Conservation (phyloP, 2,329 filamentous ascomycete genomes). For the Ophiostoma novo-ulmi region DNA sequence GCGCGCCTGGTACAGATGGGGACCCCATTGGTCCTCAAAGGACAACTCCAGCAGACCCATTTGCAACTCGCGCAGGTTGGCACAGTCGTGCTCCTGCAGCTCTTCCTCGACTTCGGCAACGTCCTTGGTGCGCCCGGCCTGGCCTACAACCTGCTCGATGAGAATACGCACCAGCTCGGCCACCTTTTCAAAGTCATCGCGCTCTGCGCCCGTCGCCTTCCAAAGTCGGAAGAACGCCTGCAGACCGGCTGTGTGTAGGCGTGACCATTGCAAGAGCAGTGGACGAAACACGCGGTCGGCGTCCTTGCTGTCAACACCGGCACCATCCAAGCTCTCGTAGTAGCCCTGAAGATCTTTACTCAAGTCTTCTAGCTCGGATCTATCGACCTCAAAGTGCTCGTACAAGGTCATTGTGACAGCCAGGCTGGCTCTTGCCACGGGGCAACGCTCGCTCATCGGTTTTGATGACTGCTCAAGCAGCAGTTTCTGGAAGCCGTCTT, state of each 20-base stretch:
- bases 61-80: conserved; percentile 73
- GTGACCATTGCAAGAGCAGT: conserved; percentile 85
- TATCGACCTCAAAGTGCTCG: conserved; percentile 93
- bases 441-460: conserved; percentile 68
- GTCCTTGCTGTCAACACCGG: conserved; percentile 46
- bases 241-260: conserved; percentile 77
- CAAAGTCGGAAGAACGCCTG: conserved; percentile 87
- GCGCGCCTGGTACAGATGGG: conserved; percentile 82
- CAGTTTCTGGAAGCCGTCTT: conserved; percentile 88
- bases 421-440: conserved; percentile 79
- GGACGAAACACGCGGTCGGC: conserved; percentile 85
- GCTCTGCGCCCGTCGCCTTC: conserved; percentile 80
- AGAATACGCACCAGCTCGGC: conserved; percentile 86
- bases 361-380: conserved; percentile 70
- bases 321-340: conserved; percentile 65
- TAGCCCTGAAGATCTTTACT: conserved; percentile 53
- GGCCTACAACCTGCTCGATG: conserved; percentile 81
- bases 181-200: conserved; percentile 89
- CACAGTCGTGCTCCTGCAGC: conserved; percentile 74
- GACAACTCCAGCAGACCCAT: conserved; percentile 88
- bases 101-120: conserved; percentile 86
- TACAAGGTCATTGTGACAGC: conserved; percentile 84
- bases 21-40: conserved; percentile 92
- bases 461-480: conserved; percentile 81
- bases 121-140: conserved; percentile 74